Evolutionary conservation across 1,139 yeast species (phyloP).

Genomic region (Schwanniomyces etchellsii): DNA sequence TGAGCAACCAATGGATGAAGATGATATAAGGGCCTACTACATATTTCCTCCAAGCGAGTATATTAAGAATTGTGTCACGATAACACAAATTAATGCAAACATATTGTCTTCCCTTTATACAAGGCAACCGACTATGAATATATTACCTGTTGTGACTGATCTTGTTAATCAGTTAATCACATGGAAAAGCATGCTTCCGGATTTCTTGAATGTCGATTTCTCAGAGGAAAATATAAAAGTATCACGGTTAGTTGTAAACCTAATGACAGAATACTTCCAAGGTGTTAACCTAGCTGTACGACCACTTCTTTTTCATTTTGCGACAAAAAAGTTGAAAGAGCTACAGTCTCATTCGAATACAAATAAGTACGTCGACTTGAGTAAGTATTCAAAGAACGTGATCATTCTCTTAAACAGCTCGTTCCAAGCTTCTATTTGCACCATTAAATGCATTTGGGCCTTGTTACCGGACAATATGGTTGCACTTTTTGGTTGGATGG

Average conservation of each 20-base stretch:
- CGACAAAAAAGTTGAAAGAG: constrained; percentile 58
- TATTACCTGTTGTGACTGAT: constrained; percentile 68
- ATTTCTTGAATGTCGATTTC: constrained; percentile 60
- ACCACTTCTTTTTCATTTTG: constrained; percentile 75
- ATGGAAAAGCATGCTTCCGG: constrained; percentile 68
- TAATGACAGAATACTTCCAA: constrained; percentile 82
- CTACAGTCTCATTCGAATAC: constrained; percentile 35
- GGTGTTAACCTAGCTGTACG: constrained; percentile 81
- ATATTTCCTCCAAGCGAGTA: constrained; percentile 80
- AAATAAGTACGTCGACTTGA: constrained; percentile 59
- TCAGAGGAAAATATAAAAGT: constrained; percentile 49
- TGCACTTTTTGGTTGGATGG: constrained; percentile 85
- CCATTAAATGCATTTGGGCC: constrained; percentile 70
- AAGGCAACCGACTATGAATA: constrained; percentile 68
- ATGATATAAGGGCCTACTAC: constrained; percentile 46
- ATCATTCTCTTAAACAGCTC: constrained; percentile 71
- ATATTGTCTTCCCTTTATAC: constrained; percentile 70
- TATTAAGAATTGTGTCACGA: constrained; percentile 72
- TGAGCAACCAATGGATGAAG: constrained; percentile 52
- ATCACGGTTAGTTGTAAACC: constrained; percentile 65
- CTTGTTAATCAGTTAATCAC: constrained; percentile 62
- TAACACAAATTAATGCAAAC: constrained; percentile 74
- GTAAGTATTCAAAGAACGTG: constrained; percentile 63
- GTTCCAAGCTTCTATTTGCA: constrained; percentile 77
- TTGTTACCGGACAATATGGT: constrained; percentile 71